These are phyloP conservation scores for Chionographis japonica DNA, from an alignment of 106 monocot genomes.

Conservation along the genomic window DNA sequence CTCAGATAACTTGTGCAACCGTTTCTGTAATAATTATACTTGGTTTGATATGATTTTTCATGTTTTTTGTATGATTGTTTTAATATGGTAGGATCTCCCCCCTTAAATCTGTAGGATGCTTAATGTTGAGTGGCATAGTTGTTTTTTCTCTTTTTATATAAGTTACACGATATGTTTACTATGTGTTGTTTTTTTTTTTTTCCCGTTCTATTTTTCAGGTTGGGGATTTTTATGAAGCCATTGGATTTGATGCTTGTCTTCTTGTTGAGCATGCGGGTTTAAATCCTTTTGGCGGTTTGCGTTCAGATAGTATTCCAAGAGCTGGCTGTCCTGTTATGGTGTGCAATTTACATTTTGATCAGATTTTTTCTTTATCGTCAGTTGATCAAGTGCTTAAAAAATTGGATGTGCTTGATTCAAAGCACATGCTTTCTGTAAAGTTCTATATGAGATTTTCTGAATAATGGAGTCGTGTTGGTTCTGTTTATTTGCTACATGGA, in stretches of 20 bases:
- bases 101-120: no score
- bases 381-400: not conserved
- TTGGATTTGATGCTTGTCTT: constrained; percentile 99
- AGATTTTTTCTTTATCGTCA: not conserved
- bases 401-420: not conserved
- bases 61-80: no score
- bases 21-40: no score
- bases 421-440: not conserved
- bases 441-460: not conserved
- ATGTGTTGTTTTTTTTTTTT: not conserved
- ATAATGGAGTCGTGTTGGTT: no score
- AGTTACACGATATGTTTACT: not conserved
- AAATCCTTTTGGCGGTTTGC: constrained; percentile 94
- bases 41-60: no score
- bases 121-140: no score
- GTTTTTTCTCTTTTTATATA: not conserved
- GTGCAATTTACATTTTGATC: constrained; percentile 8
- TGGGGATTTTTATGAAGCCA: constrained; percentile 97
- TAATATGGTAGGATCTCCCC: no score
- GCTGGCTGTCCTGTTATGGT: constrained; percentile 98
- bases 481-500: no score
- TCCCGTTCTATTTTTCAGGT: constrained; percentile 42
- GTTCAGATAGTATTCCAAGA: constrained; percentile 89
- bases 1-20: no score
- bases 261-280: constrained; percentile 98